Base-by-base conservation (phyloP, 768 basidiomycete species). In the Chalciporus sphaerocephalus region DNA sequence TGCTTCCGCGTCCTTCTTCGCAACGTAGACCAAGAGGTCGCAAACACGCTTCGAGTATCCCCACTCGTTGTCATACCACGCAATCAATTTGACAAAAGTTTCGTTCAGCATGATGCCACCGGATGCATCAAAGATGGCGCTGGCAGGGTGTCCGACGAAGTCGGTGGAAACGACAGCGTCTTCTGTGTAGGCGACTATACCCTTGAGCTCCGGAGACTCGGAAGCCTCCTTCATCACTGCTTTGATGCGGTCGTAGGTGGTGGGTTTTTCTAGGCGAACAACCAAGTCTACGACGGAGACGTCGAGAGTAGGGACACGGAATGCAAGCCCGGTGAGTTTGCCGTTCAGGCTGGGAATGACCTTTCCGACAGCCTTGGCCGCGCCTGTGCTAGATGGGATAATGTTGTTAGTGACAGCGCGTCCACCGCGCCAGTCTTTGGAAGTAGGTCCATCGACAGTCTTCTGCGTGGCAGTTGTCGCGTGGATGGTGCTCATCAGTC, bases 281-380 rank as follows among this genome's bases (percentile, higher is more conserved):
- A 94, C 92, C 55, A 99, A 84, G 74, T 99, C 95, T 65, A 97
- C 93, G 59, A 97, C 95, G 57, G 95, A 98, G 59, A 98, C 95
- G 60, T 98, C 89, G 61, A 87, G 74, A 50, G 91, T 94, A 55
- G 95, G 95, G 48, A 98, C 87, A 74, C 95, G 95, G 93, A 99
- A 97, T 38, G 95, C 58, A 65, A 97, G 85, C 70, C 95, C 90
- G 48, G 93, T 98, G 64, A 99, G 85, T 76, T 97, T 98, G 74
- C 95, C 95, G 73, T 97, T 96, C 57, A 99, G 80, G 40, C 71
- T 68, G 50, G 95, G 95, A 66, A 98, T 97, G 71, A 99, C 93
- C 78, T 96, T 95, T 59, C 93, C 93, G 64, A 95, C 92, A 53
- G 93, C 93, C 82, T 98, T 99, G 69, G 95, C 95, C 53, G 95